Conservation (phyloP, 129 eudicot species). For the Artemisia tridentata region DNA sequence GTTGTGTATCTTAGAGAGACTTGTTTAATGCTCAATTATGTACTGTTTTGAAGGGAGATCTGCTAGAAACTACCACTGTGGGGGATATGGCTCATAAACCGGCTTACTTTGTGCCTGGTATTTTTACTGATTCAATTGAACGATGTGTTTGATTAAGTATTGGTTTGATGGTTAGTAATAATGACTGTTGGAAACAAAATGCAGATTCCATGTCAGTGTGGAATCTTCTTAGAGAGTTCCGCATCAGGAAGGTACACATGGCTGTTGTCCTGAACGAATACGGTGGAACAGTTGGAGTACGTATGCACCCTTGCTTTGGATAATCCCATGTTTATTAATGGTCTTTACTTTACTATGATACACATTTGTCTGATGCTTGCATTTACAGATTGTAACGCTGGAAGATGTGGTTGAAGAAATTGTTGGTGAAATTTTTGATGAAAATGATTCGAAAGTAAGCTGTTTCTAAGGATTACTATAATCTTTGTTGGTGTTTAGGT, state of each 20-base stretch:
- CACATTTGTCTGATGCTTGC: constrained; percentile 3
- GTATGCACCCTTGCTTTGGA: constrained; percentile 27
- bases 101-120: constrained; percentile 97
- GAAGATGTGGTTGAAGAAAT: constrained; percentile 99
- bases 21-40: constrained; percentile 35
- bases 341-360: no score
- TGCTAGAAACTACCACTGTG: constrained; percentile 72
- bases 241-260: constrained; percentile 98
- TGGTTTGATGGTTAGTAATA: neutral
- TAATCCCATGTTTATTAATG: neutral
- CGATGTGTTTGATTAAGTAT: neutral
- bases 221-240: constrained; percentile 99
- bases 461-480: neutral
- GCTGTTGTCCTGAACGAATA: constrained; percentile 96
- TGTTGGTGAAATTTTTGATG: constrained; percentile 98
- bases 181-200: constrained; percentile 12
- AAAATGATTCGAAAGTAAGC: constrained; percentile 91
- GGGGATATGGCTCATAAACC: constrained; percentile 97
- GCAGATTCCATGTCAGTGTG: constrained; percentile 99
- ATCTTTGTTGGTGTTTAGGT: neutral
- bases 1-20: constrained; percentile 23
- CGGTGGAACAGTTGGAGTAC: constrained; percentile 98
- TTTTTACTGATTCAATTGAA: constrained; percentile 2
- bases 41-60: constrained; percentile 86
- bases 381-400: constrained; percentile 79